These are phyloP conservation scores for Hydrangea macrophylla DNA, from an alignment of 148 eudicot genomes.

Conservation along the genomic window DNA sequence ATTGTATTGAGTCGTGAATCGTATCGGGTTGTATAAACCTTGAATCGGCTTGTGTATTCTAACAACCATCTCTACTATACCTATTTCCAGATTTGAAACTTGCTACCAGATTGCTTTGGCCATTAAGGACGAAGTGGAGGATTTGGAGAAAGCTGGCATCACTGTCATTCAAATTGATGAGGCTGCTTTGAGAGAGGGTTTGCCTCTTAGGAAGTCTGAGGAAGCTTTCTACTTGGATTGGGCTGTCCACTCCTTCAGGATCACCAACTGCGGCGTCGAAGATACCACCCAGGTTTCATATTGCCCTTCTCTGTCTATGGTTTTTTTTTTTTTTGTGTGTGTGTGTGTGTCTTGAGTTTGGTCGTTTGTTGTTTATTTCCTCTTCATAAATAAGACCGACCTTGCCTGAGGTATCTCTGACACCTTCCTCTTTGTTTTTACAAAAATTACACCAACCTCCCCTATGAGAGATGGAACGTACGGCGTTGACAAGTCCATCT, in stretches of 20 bases:
- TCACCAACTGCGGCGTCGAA: constrained; percentile 80
- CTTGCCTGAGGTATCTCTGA: no score
- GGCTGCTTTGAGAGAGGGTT: constrained; percentile 94
- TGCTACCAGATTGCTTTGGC: constrained; percentile 98
- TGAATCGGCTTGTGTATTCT: no score
- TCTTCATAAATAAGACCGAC: no score
- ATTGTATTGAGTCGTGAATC: no score
- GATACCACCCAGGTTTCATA: constrained; percentile 95
- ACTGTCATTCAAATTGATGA: constrained; percentile 94
- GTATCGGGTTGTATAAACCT: no score
- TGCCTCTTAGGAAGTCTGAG: constrained; percentile 92
- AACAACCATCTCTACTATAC: no score
- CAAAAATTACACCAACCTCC: no score
- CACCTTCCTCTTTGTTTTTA: no score
- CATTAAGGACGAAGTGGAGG: constrained; percentile 95
- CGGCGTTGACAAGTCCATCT: no score
- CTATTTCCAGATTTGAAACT: constrained; percentile 64
- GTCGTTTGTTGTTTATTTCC: background rate
- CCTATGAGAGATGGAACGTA: no score
- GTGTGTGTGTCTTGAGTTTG: background rate
- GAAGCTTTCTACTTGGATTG: constrained; percentile 88
- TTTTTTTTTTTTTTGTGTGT: background rate
- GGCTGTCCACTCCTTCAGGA: constrained; percentile 98
- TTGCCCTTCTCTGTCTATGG: background rate
- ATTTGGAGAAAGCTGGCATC: constrained; percentile 92